Evolutionary conservation across 78 protist genomes (phyloP).

Genomic region (Dictyostelium firmibasis): DNA sequence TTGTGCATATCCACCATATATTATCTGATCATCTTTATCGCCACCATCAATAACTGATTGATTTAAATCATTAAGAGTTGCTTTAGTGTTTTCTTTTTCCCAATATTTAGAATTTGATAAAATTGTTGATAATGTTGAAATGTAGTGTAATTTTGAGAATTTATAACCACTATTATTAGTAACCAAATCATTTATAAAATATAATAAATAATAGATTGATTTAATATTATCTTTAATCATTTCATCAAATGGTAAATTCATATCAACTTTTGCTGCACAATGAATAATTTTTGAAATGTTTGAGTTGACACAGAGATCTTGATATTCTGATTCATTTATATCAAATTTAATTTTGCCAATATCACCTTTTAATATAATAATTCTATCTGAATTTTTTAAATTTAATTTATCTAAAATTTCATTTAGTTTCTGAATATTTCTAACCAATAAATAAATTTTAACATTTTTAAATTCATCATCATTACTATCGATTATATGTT

Average conservation of each 20-base stretch:
- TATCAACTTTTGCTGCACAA: constrained; percentile 43
- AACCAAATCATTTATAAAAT: not conserved
- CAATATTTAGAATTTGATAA: constrained; percentile 25
- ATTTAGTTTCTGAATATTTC: not conserved
- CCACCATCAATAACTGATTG: not conserved
- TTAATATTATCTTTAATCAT: constrained; percentile 13
- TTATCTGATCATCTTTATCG: not conserved
- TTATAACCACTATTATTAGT: not conserved
- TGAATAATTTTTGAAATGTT: constrained; percentile 1
- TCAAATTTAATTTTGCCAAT: not conserved
- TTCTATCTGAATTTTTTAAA: not conserved
- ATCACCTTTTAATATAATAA: not conserved
- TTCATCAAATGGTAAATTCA: constrained; percentile 34
- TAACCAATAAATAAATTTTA: constrained; percentile 2
- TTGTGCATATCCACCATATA: constrained; percentile 71
- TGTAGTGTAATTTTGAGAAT: constrained; percentile 5
- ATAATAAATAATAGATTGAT: not conserved
- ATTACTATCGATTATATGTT: not conserved
- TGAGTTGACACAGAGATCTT: not conserved
- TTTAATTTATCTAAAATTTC: not conserved
- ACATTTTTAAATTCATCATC: not conserved
- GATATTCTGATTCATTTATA: not conserved
- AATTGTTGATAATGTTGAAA: constrained; percentile 37
- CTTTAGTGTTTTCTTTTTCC: not conserved
- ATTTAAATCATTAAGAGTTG: not conserved